Conservation (phyloP, 768 basidiomycete species). For the Guyanaporus albipodus region DNA sequence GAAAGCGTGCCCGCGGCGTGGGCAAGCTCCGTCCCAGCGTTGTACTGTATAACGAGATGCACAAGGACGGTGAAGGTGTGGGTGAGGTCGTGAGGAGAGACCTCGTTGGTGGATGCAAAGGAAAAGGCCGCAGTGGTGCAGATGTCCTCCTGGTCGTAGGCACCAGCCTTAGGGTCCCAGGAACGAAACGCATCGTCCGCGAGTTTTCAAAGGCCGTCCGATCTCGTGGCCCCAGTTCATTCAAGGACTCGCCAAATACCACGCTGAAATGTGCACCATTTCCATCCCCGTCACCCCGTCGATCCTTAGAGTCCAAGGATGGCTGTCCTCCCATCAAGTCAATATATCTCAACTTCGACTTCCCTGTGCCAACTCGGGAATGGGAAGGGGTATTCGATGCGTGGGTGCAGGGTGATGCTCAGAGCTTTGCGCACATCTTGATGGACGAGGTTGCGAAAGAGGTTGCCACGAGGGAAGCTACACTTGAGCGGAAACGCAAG, state of each 20-base stretch:
- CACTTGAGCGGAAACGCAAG: slow-evolving; percentile 52
- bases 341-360: slow-evolving; percentile 83
- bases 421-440: slow-evolving; percentile 64
- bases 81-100: slow-evolving; percentile 82
- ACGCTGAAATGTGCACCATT: slow-evolving; percentile 33
- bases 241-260: slow-evolving; percentile 28
- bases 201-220: slow-evolving; percentile 81
- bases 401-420: slow-evolving; percentile 87
- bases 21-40: slow-evolving; percentile 83
- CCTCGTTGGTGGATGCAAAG: slow-evolving; percentile 63
- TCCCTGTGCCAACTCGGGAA: slow-evolving; percentile 77
- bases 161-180: slow-evolving; percentile 84
- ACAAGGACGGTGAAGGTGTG: slow-evolving; percentile 83
- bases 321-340: slow-evolving; percentile 58
- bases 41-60: slow-evolving; percentile 86
- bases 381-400: slow-evolving; percentile 91
- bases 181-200: slow-evolving; percentile 87
- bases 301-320: slow-evolving; percentile 33
- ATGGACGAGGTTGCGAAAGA: slow-evolving; percentile 57
- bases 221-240: slow-evolving; percentile 40
- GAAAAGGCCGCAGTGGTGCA: slow-evolving; percentile 66
- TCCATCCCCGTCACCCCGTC: slow-evolving; percentile 48
- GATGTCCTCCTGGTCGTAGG: slow-evolving; percentile 88
- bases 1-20: slow-evolving; percentile 75
- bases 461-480: slow-evolving; percentile 48